Base-by-base conservation (phyloP, 2,329 filamentous ascomycete species). In the Dactylellina cionopaga region DNA sequence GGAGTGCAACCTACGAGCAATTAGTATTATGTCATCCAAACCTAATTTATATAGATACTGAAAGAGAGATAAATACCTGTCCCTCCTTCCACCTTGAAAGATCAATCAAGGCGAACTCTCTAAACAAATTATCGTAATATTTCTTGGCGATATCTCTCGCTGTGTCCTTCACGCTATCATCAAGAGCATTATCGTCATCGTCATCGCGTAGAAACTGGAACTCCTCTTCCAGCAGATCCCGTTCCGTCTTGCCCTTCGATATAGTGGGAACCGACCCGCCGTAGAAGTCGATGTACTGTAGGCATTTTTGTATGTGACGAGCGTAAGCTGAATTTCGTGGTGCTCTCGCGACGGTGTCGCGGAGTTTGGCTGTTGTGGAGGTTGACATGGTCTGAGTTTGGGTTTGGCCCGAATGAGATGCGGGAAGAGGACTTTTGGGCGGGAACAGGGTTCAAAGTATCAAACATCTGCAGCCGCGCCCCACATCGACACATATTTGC, bases 71-170 rank as follows among this genome's bases (percentile, higher is more conserved):
- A 52, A 25, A 29, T 59, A 78, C 76, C 74, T 75, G 75, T 31
- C 75, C 75, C 19, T 77, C 76, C 17, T 70, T 65, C 75, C 75
- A 78, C 46, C 65, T 74, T 4, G 56, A 74, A 15, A 78, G 52
- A 44, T 77, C 76, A 5, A 77, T 75, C 43, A 78, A 64, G 1
- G 76, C 77, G 43, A 76, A 78, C 55, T 78, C 77, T 46, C 75
- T 65, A 46, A 76, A 78, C 11, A 78, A 56, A 29, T 74, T 77
- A 10, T 76, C 75, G 44, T 78, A 77, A 46, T 78, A 78, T 19
- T 68, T 75, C 35, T 60, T 75, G 4, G 74, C 76, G 19, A 77
- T 66, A 39, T 58, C 71, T 43, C 75, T 77, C 25, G 74, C 76
- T 13, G 76, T 58, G 31, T 74, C 56, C 2, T 43, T 55, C 15